Base-by-base conservation (phyloP, 805 yeast species). In the Cyberlindnera saturnus region DNA sequence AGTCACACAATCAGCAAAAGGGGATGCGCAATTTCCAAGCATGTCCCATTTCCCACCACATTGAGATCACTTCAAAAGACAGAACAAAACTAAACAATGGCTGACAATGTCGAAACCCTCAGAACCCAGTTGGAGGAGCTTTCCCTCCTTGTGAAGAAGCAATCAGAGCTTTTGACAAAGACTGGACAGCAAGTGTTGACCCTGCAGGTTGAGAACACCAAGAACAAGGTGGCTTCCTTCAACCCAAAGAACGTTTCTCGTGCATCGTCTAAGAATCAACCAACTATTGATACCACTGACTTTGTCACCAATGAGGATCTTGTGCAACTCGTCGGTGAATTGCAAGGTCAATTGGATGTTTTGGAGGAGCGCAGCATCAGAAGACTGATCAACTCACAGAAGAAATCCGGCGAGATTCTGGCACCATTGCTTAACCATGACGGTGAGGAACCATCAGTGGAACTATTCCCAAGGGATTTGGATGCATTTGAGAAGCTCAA, bases 251-350 rank as follows among this genome's bases (percentile, higher is more conserved):
- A 45, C 14, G 16, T 41, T 15, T 31, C 50, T 19, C 29, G 32
- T 8, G 35, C 42, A 4, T 36, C 34, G 13, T 38, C 45, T 14
- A 43, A 41, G 28, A 42, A 34, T 6, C 42, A 51, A 15, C 42
- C 42, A 34, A 41, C 36, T 32, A 14, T 48, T 40, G 82, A 77
- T 46, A 59, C 77, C 1, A 60, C 73, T 4, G 87, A 82, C 49
- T 81, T 73, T 50, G 86, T 81, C 32, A 79, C 91, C 4, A 83
- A 86, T 51, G 95, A 86, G 45, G 98, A 91, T 57, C 66, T 90
- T 11, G 85, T 85, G 4, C 91, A 87, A 58, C 69, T 90, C 37
- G 97, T 89, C 13, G 87, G 86, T 10, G 98, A 90, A 62, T 66
- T 90, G 43, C 97, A 90, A 63, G 86, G 86, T 8, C 97, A 90